These are phyloP conservation scores for Phytophthora litchii DNA, from an alignment of 352 stramenopile genomes.

Conservation along the genomic window DNA sequence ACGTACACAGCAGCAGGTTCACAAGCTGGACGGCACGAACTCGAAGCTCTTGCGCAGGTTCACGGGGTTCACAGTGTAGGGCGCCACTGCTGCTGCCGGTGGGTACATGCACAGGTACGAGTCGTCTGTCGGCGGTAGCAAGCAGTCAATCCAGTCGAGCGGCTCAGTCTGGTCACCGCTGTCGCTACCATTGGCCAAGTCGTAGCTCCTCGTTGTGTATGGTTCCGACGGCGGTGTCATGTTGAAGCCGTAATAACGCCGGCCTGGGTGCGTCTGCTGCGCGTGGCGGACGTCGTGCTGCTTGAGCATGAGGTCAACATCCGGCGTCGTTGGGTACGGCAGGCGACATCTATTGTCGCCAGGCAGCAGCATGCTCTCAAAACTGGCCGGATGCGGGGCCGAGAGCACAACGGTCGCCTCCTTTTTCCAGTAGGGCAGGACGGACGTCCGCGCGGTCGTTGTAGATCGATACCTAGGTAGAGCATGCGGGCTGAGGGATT, in stretches of 20 bases:
- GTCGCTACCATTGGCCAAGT: conserved; percentile 2
- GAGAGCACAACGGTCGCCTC: conserved; percentile 7
- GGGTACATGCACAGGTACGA: conserved; percentile 51
- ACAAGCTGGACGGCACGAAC: conserved; percentile 38
- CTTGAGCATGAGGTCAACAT: conserved; percentile 42
- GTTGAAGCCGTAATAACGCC: conserved; percentile 29
- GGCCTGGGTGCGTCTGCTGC: conserved; percentile 10
- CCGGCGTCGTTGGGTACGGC: conserved; percentile 28
- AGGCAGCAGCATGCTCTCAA: conserved; percentile 19
- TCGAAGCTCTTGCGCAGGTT: conserved; percentile 39
- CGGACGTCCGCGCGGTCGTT: conserved; percentile 12
- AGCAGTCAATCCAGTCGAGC: conserved; percentile 65
- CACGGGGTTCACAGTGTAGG: conserved; percentile 21
- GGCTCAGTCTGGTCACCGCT: conserved; percentile 35
- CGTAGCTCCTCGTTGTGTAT: conserved; percentile 21
- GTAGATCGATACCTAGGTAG: conserved; percentile 15
- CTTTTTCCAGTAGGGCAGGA: conserved; percentile 31
- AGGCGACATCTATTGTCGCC: conserved; percentile 18
- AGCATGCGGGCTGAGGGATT: conserved; percentile 40
- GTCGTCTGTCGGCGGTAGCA: conserved; percentile 50
- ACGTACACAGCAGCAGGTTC: conserved; percentile 15
- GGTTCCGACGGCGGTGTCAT: conserved; percentile 11
- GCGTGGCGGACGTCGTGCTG: conserved; percentile 33
- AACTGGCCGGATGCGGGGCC: conserved; percentile 8
- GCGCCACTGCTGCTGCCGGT: conserved; percentile 10